Conservation (phyloP, 2,329 filamentous ascomycete genomes). For the Talaromyces albobiverticillius region DNA sequence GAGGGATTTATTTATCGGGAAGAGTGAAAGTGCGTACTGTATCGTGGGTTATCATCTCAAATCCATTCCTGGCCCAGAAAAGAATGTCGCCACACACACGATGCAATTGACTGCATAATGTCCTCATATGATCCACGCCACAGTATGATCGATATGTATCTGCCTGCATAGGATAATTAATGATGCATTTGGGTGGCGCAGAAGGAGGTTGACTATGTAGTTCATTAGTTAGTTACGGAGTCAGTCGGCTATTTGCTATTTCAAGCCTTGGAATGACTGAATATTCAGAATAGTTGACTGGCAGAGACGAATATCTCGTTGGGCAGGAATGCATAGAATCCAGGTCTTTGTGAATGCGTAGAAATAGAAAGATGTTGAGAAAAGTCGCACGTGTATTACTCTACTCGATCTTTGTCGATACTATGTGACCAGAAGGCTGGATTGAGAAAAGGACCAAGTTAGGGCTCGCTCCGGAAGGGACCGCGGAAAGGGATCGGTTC, state of each 20-base stretch:
- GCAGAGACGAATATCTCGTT: background rate
- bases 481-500: no score
- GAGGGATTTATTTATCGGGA: no score
- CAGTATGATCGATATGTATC: background rate
- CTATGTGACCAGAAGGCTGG: background rate
- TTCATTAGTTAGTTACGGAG: no score
- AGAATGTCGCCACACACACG: slow-evolving; percentile 3
- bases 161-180: background rate
- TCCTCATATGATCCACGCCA: slow-evolving; percentile 1
- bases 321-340: slow-evolving; percentile 10
- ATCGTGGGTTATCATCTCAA: no score
- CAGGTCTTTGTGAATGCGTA: background rate
- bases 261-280: background rate
- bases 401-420: background rate
- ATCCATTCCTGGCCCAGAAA: slow-evolving; percentile 3
- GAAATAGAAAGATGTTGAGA: background rate
- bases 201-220: no score
- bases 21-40: no score
- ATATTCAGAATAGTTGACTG: no score
- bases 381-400: background rate
- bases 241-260: background rate
- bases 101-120: background rate
- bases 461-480: background rate
- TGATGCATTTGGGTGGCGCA: background rate
- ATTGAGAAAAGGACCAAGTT: background rate